A percentile compares a stretch with the other conserved stretches of the same genome.
phyloP scores from a whole-genome alignment of 2,329 filamentous ascomycete genomes.

The Exophiala aquamarina region DNA sequence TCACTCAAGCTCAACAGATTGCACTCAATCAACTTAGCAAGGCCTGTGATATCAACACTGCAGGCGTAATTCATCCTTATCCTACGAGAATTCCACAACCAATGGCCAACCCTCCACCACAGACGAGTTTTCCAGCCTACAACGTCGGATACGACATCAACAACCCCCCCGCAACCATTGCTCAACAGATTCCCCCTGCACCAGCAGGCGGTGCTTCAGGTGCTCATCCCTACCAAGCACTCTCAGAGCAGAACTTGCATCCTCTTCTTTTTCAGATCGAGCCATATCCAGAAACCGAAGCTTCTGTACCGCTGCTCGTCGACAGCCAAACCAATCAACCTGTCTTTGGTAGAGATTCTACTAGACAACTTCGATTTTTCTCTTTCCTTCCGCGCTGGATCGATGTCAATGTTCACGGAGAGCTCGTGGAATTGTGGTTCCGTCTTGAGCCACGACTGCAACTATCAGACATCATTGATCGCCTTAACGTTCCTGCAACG shows the following conservation, averaged over 20 bases:
- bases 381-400: constrained; percentile 23
- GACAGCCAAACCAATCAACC: constrained; percentile 8
- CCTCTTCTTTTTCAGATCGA: constrained; percentile 21
- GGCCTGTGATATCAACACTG: constrained; percentile 7
- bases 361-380: constrained; percentile 19
- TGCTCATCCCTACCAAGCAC: constrained; percentile 13
- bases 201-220: constrained; percentile 9
- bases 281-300: constrained; percentile 2
- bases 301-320: constrained; percentile 9
- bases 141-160: constrained; percentile 10
- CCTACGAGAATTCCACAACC: too few species aligned
- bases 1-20: too few species aligned
- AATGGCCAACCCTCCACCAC: too few species aligned
- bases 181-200: constrained; percentile 2
- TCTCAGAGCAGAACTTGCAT: constrained; percentile 14
- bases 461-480: constrained; percentile 19
- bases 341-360: constrained; percentile 1
- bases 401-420: constrained; percentile 13
- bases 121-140: constrained; percentile 15
- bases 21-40: too few species aligned
- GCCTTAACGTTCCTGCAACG: constrained; percentile 8
- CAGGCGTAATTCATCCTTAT: background rate
- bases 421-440: constrained; percentile 22
- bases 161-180: background rate
- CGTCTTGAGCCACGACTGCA: constrained; percentile 19